Evolutionary conservation across 345 rosid species (phyloP).

Genomic region (Eucalyptus cloeziana): DNA sequence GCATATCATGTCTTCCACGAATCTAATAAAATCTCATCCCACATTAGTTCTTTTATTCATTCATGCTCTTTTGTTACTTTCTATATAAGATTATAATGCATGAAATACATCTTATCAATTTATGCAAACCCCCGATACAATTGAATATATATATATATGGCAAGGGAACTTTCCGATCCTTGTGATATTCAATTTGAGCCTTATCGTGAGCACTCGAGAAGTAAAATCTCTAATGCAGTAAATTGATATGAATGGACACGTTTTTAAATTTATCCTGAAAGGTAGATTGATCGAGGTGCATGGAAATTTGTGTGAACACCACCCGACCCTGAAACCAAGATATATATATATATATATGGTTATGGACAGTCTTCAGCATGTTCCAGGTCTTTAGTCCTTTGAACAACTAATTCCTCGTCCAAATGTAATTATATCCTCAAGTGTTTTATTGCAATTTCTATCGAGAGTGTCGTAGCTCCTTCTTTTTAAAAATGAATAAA

Average conservation of each 20-base stretch:
- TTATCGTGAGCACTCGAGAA: rapidly evolving
- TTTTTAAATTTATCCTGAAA: rapidly evolving
- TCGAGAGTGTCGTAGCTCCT: too few species aligned
- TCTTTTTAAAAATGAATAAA: too few species aligned
- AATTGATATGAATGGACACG: not conserved
- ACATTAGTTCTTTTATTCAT: not conserved
- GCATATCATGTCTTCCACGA: not conserved
- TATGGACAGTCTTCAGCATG: not conserved
- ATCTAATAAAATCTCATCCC: not conserved
- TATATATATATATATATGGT: too few species aligned
- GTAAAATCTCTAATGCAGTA: not conserved
- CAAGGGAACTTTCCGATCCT: not conserved
- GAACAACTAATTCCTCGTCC: not conserved
- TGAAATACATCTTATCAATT: not conserved
- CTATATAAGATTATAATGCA: not conserved
- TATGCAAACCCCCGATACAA: too few species aligned
- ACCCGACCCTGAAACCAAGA: not conserved
- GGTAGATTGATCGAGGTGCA: rapidly evolving
- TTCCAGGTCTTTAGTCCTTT: not conserved
- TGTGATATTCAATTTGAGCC: not conserved
- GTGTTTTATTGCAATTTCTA: not conserved
- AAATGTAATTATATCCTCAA: not conserved
- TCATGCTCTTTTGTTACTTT: not conserved
- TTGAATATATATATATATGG: not conserved
- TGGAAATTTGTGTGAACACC: not conserved